phyloP scores from a whole-genome alignment of 495 filamentous ascomycete species.

The Aspergillus egyptiacus region DNA sequence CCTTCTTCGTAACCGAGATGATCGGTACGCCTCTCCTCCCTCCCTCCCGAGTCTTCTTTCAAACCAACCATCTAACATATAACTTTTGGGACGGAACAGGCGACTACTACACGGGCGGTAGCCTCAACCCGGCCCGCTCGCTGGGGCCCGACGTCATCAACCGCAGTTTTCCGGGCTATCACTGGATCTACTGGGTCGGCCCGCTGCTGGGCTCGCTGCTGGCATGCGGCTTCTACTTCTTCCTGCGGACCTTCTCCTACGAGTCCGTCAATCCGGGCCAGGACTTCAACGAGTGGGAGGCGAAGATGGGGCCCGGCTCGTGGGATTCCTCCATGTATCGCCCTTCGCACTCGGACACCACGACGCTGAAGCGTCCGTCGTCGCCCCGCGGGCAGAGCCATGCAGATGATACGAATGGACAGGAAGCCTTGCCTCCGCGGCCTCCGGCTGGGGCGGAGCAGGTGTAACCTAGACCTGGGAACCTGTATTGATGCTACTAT shows the following conservation, averaged over 20 bases:
- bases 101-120: constrained; percentile 66
- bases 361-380: constrained; percentile 10
- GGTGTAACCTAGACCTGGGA: neutral
- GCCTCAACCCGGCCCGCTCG: constrained; percentile 66
- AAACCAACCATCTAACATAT: neutral
- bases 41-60: no score
- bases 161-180: constrained; percentile 50
- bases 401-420: neutral
- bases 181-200: constrained; percentile 60
- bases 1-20: constrained; percentile 65
- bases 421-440: neutral
- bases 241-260: constrained; percentile 65
- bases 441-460: neutral
- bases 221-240: constrained; percentile 60
- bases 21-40: constrained; percentile 55
- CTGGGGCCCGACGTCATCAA: constrained; percentile 67
- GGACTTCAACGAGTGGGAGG: constrained; percentile 47
- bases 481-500: neutral
- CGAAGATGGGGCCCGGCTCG: constrained; percentile 16
- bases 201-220: constrained; percentile 60
- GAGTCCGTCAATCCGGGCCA: constrained; percentile 74
- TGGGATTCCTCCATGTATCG: constrained; percentile 13
- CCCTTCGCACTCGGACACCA: constrained; percentile 15
- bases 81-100: constrained; percentile 37
- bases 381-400: neutral